These are phyloP conservation scores for Juglanconis oblonga DNA, from an alignment of 2,329 filamentous ascomycete genomes.

Conservation along the genomic window DNA sequence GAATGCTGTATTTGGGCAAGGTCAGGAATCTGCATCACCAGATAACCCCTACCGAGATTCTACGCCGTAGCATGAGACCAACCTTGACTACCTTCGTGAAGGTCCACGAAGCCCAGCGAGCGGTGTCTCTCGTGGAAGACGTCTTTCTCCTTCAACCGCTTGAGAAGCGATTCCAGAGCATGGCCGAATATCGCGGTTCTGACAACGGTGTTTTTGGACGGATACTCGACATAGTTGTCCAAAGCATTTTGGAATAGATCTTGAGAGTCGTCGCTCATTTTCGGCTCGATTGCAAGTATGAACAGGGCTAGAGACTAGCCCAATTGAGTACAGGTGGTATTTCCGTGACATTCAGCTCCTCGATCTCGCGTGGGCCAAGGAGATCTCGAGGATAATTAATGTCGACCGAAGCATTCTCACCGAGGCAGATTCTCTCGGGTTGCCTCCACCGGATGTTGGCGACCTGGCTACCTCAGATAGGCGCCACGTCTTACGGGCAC, in stretches of 20 bases:
- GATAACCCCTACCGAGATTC: background rate
- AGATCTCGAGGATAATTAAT: background rate
- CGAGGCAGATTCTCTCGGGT: background rate
- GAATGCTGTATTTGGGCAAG: background rate
- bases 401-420: background rate
- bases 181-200: background rate
- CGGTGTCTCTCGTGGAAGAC: background rate
- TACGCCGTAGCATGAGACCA: background rate
- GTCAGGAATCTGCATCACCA: background rate
- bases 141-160: background rate
- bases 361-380: background rate
- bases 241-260: background rate
- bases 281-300: too few relatives aligned
- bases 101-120: background rate
- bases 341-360: background rate
- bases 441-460: background rate
- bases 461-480: background rate
- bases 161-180: background rate
- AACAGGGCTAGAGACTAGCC: too few relatives aligned
- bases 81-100: background rate
- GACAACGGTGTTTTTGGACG: background rate
- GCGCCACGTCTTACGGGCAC: too few relatives aligned
- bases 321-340: too few relatives aligned
- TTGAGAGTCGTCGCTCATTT: too few relatives aligned
- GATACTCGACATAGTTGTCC: background rate